These are phyloP conservation scores for Rhodotorula diobovata DNA, from an alignment of 768 basidiomycete genomes.

Conservation along the genomic window DNA sequence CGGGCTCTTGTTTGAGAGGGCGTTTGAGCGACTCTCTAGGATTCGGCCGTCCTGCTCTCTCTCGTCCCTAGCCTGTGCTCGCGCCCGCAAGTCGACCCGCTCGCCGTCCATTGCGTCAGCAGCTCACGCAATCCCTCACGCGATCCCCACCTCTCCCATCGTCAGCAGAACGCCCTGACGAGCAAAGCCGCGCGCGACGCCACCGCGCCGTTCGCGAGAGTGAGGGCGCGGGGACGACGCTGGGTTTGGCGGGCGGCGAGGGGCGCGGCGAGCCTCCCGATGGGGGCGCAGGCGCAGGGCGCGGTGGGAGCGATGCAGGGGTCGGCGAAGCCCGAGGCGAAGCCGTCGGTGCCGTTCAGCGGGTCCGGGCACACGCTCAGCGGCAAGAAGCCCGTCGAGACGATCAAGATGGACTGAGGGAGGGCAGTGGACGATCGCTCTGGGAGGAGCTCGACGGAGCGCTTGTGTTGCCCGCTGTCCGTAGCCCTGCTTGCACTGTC, in stretches of 20 bases:
- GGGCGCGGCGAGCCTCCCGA: constrained; percentile 44
- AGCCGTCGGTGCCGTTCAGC: constrained; percentile 18
- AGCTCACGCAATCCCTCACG: too few species aligned
- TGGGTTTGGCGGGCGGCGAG: constrained; percentile 29
- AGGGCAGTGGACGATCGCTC: too few species aligned
- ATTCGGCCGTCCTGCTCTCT: too few species aligned
- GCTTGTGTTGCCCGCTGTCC: too few species aligned
- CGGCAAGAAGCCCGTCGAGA: constrained; percentile 38
- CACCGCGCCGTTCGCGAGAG: constrained; percentile 51
- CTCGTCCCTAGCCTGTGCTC: too few species aligned
- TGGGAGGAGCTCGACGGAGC: background rate
- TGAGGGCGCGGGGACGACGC: constrained; percentile 30
- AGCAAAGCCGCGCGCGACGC: constrained; percentile 19
- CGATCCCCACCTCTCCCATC: too few species aligned
- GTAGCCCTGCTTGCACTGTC: background rate
- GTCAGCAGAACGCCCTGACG: constrained; percentile 35
- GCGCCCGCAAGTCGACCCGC: too few species aligned
- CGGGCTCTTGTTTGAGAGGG: too few species aligned
- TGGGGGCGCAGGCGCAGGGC: constrained; percentile 41
- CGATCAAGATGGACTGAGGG: constrained; percentile 41
- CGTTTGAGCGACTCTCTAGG: too few species aligned
- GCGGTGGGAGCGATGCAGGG: background rate
- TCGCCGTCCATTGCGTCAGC: too few species aligned
- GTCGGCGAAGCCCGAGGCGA: constrained; percentile 9
- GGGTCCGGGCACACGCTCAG: constrained; percentile 33